phyloP scores from a whole-genome alignment of 371 early-diverging fungal species.

The Mortierella sp. region DNA sequence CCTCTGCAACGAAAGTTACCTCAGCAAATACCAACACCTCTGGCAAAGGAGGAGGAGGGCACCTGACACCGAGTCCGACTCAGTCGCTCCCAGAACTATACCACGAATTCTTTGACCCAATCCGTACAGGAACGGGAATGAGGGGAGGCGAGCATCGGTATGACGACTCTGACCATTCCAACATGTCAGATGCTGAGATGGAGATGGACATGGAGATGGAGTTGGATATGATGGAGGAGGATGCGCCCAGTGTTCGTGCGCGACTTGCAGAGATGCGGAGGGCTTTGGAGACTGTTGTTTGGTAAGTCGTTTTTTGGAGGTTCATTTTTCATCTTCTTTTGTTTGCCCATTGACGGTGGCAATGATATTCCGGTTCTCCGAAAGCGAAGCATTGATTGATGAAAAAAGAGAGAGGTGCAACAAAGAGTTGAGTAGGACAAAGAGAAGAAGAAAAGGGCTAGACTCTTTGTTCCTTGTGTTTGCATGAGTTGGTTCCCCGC shows the following conservation, averaged over 20 bases:
- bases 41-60: neutral
- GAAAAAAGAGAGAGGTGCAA: neutral
- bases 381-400: neutral
- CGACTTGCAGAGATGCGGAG: constrained; percentile 35
- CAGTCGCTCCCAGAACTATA: constrained; percentile 37
- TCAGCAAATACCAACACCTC: neutral
- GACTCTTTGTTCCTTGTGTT: constrained; percentile 1
- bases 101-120: constrained; percentile 46
- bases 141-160: constrained; percentile 10
- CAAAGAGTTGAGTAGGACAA: neutral
- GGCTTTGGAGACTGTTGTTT: constrained; percentile 8
- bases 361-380: neutral
- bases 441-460: neutral
- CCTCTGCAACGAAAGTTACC: neutral
- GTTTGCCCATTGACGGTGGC: neutral
- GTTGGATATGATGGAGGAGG: constrained; percentile 26
- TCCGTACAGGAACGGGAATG: constrained; percentile 9
- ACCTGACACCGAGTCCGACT: constrained; percentile 10
- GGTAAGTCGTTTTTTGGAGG: constrained; percentile 25
- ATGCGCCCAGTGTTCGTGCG: constrained; percentile 29
- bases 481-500: constrained; percentile 8
- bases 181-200: constrained; percentile 30
- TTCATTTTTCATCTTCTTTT: neutral
- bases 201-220: constrained; percentile 29
- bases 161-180: constrained; percentile 18